Base-by-base conservation (phyloP, 2,329 filamentous ascomycete species). In the Hypomyces rosellus region DNA sequence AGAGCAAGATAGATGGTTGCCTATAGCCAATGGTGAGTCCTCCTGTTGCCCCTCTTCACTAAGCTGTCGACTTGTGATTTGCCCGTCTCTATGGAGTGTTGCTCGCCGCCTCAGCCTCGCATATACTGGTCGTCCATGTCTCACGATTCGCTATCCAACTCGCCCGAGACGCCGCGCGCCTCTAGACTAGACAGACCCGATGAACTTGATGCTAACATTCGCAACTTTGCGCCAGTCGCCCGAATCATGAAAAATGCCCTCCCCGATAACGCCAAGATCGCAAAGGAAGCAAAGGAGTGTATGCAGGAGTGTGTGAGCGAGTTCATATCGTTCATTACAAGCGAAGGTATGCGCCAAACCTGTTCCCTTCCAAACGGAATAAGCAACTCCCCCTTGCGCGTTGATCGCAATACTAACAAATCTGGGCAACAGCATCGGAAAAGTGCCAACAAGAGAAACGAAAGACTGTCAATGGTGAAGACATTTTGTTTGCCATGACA, bases 261-360 rank as follows among this genome's bases (percentile, higher is more conserved):
- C 45, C 93, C 93, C 46, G 93, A 99, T 59, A 99, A 99, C 66
- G 93, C 93, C 60, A 99, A 99, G 74, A 99, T 99, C 55, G 91
- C 91, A 53, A 99, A 99, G 68, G 93, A 99, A 68, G 93, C 93
- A 50, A 99, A 99, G 71, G 93, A 99, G 69, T 99, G 93, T 73
- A 97, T 99, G 93, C 93, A 99, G 71, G 93, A 99, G 71, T 99
- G 93, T 66, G 93, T 99, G 52, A 96, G 91, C 83, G 93, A 99
- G 74, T 99, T 99, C 71, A 99, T 99, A 75, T 96, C 89, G 6
- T 99, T 99, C 77, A 97, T 99, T 67, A 99, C 93, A 34, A 97
- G 92, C 69, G 93, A 99, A 80, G 93, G 93, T 96, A 70, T 66
- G 86, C 74, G 46, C 33, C 15, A 36, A 15, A 4, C 15, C 37